Conservation (phyloP, 1,139 yeast species). For the Pichia sp. region DNA sequence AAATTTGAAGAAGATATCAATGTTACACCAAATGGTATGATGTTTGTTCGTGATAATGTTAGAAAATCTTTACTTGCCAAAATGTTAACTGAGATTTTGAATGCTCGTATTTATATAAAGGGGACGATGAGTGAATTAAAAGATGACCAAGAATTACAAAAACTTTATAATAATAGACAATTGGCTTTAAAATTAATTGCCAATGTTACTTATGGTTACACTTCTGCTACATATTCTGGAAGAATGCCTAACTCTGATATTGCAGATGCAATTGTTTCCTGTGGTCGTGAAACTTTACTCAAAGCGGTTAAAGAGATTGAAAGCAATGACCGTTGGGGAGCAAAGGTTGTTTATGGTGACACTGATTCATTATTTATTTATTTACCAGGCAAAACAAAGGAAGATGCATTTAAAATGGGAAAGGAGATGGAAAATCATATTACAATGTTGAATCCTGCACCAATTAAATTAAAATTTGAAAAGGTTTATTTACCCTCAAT, state of each 20-base stretch:
- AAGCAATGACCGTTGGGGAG: slow-evolving; percentile 58
- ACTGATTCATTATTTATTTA: slow-evolving; percentile 91
- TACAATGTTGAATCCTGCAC: slow-evolving; percentile 70
- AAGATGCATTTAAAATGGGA: slow-evolving; percentile 76
- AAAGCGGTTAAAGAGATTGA: slow-evolving; percentile 69
- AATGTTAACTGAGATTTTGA: slow-evolving; percentile 78
- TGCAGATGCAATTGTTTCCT: slow-evolving; percentile 90
- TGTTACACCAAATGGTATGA: slow-evolving; percentile 82
- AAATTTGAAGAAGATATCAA: slow-evolving; percentile 48
- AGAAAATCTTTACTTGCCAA: slow-evolving; percentile 73
- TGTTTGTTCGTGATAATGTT: slow-evolving; percentile 60
- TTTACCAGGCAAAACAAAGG: slow-evolving; percentile 72
- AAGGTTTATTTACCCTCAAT: slow-evolving; percentile 88
- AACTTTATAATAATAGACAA: slow-evolving; percentile 70
- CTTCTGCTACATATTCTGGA: slow-evolving; percentile 93
- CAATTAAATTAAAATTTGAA: slow-evolving; percentile 79
- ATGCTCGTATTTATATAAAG: slow-evolving; percentile 74
- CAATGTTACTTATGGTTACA: slow-evolving; percentile 92
- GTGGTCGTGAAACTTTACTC: slow-evolving; percentile 79
- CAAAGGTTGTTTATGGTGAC: slow-evolving; percentile 93
- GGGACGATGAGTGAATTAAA: slow-evolving; percentile 55
- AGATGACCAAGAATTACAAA: slow-evolving; percentile 40
- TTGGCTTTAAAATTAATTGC: slow-evolving; percentile 85
- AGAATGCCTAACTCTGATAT: slow-evolving; percentile 95
- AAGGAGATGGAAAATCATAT: slow-evolving; percentile 57